phyloP scores from a whole-genome alignment of 345 rosid species.

The Carallia brachiata region DNA sequence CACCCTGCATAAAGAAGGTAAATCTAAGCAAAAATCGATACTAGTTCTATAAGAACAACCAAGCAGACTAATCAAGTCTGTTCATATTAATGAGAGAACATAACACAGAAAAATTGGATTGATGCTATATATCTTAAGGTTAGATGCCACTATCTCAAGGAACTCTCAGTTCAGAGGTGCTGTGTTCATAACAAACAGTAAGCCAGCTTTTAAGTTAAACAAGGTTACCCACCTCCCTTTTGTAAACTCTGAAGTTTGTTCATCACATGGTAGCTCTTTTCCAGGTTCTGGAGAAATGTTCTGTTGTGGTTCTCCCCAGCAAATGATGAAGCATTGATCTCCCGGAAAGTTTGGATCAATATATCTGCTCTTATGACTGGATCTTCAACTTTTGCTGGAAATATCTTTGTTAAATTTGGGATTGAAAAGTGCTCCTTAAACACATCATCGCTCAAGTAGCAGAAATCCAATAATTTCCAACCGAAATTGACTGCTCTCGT shows the following conservation, averaged over 20 bases:
- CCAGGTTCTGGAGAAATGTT: constrained; percentile 56
- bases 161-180: neutral
- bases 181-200: neutral
- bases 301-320: constrained; percentile 44
- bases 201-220: neutral
- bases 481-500: constrained; percentile 63
- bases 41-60: neutral
- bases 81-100: neutral
- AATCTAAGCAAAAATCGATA: neutral
- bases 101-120: neutral
- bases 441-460: constrained; percentile 64
- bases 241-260: constrained; percentile 61
- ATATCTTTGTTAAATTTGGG: constrained; percentile 65
- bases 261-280: constrained; percentile 56
- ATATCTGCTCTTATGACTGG: constrained; percentile 85
- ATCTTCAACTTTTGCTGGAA: constrained; percentile 87
- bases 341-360: constrained; percentile 72
- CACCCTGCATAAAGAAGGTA: constrained; percentile 56
- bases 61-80: neutral
- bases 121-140: neutral
- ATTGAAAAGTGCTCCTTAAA: constrained; percentile 38
- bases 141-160: neutral
- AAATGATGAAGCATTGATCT: constrained; percentile 61
- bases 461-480: constrained; percentile 68
- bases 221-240: constrained; percentile 43